A percentile compares a stretch with the other conserved stretches of the same genome.
Evolutionary conservation across 306 rosid genomes (phyloP).

Genomic region (Oxytropis ochrocephala): DNA sequence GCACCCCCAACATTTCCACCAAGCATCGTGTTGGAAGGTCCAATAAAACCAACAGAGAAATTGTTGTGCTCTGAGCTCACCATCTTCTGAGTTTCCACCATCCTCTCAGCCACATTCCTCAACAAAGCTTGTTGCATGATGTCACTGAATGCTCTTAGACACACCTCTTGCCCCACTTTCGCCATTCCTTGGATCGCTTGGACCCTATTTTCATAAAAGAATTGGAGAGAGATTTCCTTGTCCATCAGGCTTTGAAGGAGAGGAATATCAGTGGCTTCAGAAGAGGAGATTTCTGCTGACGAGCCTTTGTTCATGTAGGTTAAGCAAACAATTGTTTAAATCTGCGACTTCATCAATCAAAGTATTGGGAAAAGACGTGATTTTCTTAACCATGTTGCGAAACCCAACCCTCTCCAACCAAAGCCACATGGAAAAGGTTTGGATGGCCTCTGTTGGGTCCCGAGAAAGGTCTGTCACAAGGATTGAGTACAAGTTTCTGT

Average conservation of each 20-base stretch:
- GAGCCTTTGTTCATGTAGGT: constrained; percentile 14
- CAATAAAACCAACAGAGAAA: constrained; percentile 14
- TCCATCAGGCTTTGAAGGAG: constrained; percentile 42
- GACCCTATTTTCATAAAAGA: constrained; percentile 12
- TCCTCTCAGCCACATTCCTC: neutral
- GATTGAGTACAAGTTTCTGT: constrained; percentile 45
- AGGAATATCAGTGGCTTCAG: constrained; percentile 26
- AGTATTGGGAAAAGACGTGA: constrained; percentile 30
- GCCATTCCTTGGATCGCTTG: constrained; percentile 24
- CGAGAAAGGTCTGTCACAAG: constrained; percentile 39
- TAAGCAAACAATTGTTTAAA: constrained; percentile 51
- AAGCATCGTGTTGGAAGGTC: neutral
- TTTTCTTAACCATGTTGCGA: constrained; percentile 28
- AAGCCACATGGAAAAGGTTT: constrained; percentile 53
- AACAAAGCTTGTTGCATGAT: constrained; percentile 29
- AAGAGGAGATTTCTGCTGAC: neutral
- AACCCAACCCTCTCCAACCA: constrained; percentile 67
- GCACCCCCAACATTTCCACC: neutral
- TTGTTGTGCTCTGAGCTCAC: neutral
- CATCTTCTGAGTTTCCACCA: neutral
- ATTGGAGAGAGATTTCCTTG: constrained; percentile 29
- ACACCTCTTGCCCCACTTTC: constrained; percentile 21
- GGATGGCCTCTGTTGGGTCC: constrained; percentile 59
- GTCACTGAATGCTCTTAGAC: constrained; percentile 43
- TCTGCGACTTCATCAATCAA: constrained; percentile 60